A percentile compares a stretch with the other conserved stretches of the same genome.
These are phyloP conservation scores for Vicia sativa DNA, from an alignment of 306 rosid species.

Conservation along the genomic window DNA sequence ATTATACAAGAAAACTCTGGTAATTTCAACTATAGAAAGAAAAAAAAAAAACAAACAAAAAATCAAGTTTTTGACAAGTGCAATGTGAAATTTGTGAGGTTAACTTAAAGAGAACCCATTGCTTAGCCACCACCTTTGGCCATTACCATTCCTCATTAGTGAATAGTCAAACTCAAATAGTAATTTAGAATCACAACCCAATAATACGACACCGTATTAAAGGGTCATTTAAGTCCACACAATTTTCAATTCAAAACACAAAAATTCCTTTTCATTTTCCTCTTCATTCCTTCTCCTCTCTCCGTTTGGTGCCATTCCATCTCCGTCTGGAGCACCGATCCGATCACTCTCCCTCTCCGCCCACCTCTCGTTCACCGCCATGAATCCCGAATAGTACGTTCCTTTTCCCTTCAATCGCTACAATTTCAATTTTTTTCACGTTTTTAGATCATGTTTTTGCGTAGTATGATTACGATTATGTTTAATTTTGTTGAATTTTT, in stretches of 20 bases:
- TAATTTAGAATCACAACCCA: neutral
- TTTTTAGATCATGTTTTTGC: neutral
- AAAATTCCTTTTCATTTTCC: neutral
- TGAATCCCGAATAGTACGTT: conserved; percentile 59
- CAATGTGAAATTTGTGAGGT: no score
- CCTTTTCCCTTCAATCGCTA: no score
- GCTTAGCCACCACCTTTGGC: neutral
- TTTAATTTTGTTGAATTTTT: conserved; percentile 3
- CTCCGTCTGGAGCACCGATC: conserved; percentile 38
- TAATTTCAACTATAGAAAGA: no score
- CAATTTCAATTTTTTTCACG: no score
- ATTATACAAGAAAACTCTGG: no score
- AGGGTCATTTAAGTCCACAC: conserved; percentile 29
- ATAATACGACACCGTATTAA: conserved; percentile 35
- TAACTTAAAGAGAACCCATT: neutral
- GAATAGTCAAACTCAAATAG: conserved; percentile 17
- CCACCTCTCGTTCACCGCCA: conserved; percentile 31
- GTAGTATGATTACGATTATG: neutral
- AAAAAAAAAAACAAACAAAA: no score
- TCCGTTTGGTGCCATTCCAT: conserved; percentile 23
- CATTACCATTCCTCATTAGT: conserved; percentile 7
- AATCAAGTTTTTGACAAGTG: no score
- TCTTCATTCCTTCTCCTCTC: neutral
- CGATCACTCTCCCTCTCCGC: conserved; percentile 33
- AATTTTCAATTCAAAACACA: conserved; percentile 35